Base-by-base conservation (phyloP, 352 stramenopile species). In the Plasmopara muralis region DNA sequence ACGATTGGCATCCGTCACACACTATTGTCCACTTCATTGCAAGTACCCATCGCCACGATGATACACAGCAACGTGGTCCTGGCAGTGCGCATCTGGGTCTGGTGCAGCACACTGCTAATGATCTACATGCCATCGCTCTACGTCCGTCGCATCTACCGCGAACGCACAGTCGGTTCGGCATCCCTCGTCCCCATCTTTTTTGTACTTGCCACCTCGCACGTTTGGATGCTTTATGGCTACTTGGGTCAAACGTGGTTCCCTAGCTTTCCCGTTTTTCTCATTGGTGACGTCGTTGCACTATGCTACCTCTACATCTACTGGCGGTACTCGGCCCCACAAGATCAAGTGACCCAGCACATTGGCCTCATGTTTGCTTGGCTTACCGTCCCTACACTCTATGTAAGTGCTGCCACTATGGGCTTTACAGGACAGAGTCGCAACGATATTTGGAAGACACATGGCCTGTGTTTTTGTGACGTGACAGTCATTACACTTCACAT, bases 401-500 rank as follows among this genome's bases (percentile, higher is more conserved):
- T 66, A 7, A 46, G 46, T 0, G 52, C 66, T 7, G 62, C 50
- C 13, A 57, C 44, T 9, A 25, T 62, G 35, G 61, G 65, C 25
- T 48, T 54, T 9, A 74, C 65, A 14, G 50, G 46, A 4, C 61
- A 74, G 46, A 68, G 48, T 33, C 59, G 53, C 40, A 6, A 25
- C 6, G 44, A 64, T 10, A 53, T 69, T 42, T 68, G 56, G 50
- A 61, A 55, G 31, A 68, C 49, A 1, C 51, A 74, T 7, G 70
- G 70, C 0, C 43, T 70, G 49, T 67, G 60, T 37, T 69, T 76
- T 43, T 72, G 57, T 31, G 60, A 61, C 31, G 52, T 64, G 14
- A 68, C 60, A 0, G 57, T 67, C 18, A 34, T 77, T 20, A 15
- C 67, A 12, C 68, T 75, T 9, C 75, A 80, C 59, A 44, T 55